These are phyloP conservation scores for Carex pumila DNA, from an alignment of 176 grass and related monocot genomes.

Conservation along the genomic window DNA sequence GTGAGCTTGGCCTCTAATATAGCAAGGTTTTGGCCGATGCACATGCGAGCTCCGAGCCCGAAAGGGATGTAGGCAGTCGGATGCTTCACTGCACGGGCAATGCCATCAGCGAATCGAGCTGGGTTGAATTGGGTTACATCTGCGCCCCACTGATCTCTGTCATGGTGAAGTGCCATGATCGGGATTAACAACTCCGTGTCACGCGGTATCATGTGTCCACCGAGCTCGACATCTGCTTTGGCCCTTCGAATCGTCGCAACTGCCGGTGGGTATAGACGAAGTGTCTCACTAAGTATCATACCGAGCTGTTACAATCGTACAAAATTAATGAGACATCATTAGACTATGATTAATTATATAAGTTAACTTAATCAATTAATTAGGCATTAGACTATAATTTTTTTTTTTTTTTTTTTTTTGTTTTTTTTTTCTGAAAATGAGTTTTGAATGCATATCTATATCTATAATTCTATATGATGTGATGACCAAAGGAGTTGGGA, in stretches of 20 bases:
- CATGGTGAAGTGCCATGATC: constrained; percentile 98
- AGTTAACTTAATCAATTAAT: neutral
- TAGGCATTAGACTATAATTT: neutral
- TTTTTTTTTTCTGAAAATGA: constrained; percentile 1
- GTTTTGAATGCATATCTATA: constrained; percentile 20
- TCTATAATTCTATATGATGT: constrained; percentile 7
- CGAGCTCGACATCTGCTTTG: constrained; percentile 71
- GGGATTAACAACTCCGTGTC: constrained; percentile 89
- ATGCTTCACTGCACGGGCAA: constrained; percentile 53
- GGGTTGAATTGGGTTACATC: constrained; percentile 94
- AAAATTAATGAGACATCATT: neutral
- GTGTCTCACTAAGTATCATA: constrained; percentile 95
- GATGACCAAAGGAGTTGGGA: constrained; percentile 14
- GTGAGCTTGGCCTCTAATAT: constrained; percentile 87
- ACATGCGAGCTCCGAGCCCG: constrained; percentile 81
- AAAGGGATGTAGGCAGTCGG: constrained; percentile 90
- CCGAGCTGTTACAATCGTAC: constrained; percentile 38
- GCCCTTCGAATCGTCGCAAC: constrained; percentile 85
- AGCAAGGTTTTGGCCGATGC: constrained; percentile 96
- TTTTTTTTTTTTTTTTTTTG: too few species aligned
- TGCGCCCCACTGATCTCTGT: constrained; percentile 61
- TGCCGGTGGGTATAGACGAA: constrained; percentile 92
- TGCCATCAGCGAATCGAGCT: constrained; percentile 52
- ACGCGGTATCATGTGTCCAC: constrained; percentile 62
- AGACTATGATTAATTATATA: neutral